Evolutionary conservation across 805 yeast genomes (phyloP), one percentile per base, ranked within the genome.

Genomic region (Kodamaea kaohsiungensis): DNA sequence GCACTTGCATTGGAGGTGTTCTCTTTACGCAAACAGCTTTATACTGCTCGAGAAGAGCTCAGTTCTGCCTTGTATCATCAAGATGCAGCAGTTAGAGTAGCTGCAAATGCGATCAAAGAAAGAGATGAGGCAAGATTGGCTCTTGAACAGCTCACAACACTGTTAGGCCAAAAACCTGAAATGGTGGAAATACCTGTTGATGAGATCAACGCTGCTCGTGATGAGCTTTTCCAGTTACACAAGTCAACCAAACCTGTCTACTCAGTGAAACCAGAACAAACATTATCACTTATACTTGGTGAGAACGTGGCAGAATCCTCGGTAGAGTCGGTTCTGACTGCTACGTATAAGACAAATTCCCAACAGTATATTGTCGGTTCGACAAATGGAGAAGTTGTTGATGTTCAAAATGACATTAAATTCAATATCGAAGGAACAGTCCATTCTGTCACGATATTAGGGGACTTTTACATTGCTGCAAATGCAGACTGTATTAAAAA

Each of bases 41-140:
- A 78, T 50, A 74, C 76, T 19, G 78, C 91, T 1, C 80, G 87
- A 55, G 83, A 88, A 60, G 93, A 91, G 62, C 73, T 92, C 48
- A 86, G 95, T 30, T 73, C 87, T 1, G 86, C 96, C 0, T 71
- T 91, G 42, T 92, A 91, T 63, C 87, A 86, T 63, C 89, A 89
- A 58, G 98, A 92, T 66, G 97, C 98, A 0, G 96, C 97, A 1
- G 85, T 88, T 2, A 75, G 92, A 53, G 97, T 92, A 1, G 96
- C 93, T 0, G 85, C 96, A 0, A 78, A 79, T 35, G 84, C 90
- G 1, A 73, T 87, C n/a, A 77, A 78, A 53, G 97, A 92, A 61
- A 73, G 91, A 42, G 96, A 90, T 57, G 89, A 85, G 46, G 87
- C 92, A 1, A 78, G 79, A 56, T 65, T 65, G n/a, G 91, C 91